Conservation (phyloP, 202 grass and related monocot species). For the Cymbopogon flexuosus region DNA sequence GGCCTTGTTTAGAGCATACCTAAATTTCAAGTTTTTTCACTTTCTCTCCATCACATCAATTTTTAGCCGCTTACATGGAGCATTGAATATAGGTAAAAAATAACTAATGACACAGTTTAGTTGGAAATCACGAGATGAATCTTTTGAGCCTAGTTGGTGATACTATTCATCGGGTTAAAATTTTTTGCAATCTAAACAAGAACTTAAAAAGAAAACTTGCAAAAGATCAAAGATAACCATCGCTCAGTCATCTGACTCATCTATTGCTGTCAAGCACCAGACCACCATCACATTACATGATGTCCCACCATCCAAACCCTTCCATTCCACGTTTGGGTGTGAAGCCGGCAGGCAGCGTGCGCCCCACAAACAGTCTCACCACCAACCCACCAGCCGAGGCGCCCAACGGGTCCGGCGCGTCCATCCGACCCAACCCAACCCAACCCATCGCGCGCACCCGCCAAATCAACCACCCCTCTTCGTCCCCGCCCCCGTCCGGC, state of each 20-base stretch:
- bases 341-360: neutral
- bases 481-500: neutral
- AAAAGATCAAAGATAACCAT: neutral
- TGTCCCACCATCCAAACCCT: neutral
- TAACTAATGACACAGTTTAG: no score
- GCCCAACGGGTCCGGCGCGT: neutral
- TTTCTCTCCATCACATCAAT: no score
- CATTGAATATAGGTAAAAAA: no score
- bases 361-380: neutral
- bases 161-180: no score
- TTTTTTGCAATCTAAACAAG: no score
- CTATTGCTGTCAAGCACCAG: neutral
- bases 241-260: neutral
- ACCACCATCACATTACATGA: neutral
- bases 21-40: no score
- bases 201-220: no score
- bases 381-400: neutral
- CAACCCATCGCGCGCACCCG: slow-evolving; percentile 23
- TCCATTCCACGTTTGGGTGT: slow-evolving; percentile 23
- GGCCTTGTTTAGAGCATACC: no score
- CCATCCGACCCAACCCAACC: neutral
- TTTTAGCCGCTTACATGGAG: no score
- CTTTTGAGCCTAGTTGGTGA: no score
- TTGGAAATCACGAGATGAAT: no score
- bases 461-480: slow-evolving; percentile 34